These are phyloP conservation scores for Debaryomyces coudertii DNA, from an alignment of 1,139 yeast species.

Conservation along the genomic window DNA sequence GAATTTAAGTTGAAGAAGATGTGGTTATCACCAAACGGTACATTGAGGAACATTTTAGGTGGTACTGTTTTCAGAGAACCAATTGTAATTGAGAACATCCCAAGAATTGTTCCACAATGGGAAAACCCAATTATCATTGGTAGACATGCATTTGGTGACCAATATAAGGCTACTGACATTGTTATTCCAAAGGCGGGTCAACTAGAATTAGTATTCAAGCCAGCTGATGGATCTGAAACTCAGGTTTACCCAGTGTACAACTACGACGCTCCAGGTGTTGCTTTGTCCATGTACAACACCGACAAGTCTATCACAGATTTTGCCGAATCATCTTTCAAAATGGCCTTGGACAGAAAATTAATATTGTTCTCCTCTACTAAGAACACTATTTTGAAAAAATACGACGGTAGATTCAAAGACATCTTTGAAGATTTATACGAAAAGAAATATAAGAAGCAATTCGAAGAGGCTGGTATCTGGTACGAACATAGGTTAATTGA, in stretches of 20 bases:
- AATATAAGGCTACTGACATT: slow-evolving; percentile 88
- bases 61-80: slow-evolving; percentile 98
- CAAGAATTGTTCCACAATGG: slow-evolving; percentile 92
- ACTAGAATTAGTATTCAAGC: slow-evolving; percentile 76
- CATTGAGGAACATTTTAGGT: slow-evolving; percentile 90
- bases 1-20: slow-evolving; percentile 89
- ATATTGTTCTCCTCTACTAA: slow-evolving; percentile 88
- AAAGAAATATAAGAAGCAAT: slow-evolving; percentile 62
- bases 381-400: slow-evolving; percentile 89
- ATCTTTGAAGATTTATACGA: slow-evolving; percentile 85
- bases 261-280: slow-evolving; percentile 81
- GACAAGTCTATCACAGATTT: slow-evolving; percentile 87
- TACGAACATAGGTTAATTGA: slow-evolving; percentile 95
- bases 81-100: slow-evolving; percentile 85
- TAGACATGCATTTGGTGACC: slow-evolving; percentile 97
- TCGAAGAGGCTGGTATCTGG: slow-evolving; percentile 83
- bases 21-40: slow-evolving; percentile 98
- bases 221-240: slow-evolving; percentile 64
- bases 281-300: slow-evolving; percentile 92
- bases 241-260: slow-evolving; percentile 67
- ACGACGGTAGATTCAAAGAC: slow-evolving; percentile 95
- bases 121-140: slow-evolving; percentile 94
- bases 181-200: slow-evolving; percentile 80
- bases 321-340: slow-evolving; percentile 88
- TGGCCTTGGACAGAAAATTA: slow-evolving; percentile 76